Percentiles rank a stretch among this genome's conserved stretches.
These are phyloP conservation scores for Haematococcus sp. DNA, from an alignment of 139 green algal species.

Conservation along the genomic window DNA sequence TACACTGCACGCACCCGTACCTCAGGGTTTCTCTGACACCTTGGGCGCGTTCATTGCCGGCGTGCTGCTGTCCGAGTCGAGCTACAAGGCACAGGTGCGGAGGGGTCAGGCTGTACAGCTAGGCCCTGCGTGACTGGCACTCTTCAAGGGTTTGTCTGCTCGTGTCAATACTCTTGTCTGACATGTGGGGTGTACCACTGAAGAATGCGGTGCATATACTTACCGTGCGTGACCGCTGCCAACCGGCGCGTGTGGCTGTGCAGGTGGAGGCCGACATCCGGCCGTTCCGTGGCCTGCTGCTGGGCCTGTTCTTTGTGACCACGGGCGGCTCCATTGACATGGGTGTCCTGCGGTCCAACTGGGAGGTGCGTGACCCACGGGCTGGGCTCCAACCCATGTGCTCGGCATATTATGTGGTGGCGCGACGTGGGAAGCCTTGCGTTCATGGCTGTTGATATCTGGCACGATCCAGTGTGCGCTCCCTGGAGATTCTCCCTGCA, in stretches of 20 bases:
- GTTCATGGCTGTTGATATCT: no score
- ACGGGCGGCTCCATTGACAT: constrained; percentile 54
- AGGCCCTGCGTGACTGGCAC: no score
- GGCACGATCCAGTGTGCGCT: no score
- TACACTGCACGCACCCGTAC: no score
- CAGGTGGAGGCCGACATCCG: constrained; percentile 89
- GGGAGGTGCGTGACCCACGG: constrained; percentile 16
- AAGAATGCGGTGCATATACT: no score
- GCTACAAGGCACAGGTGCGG: constrained; percentile 74
- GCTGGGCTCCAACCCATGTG: background rate
- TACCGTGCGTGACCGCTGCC: background rate
- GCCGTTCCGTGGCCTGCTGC: constrained; percentile 87
- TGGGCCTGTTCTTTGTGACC: constrained; percentile 93
- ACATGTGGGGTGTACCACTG: no score
- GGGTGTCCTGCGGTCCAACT: constrained; percentile 33
- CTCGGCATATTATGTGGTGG: no score
- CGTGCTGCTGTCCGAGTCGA: constrained; percentile 86
- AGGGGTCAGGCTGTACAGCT: no score
- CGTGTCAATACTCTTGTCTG: background rate
- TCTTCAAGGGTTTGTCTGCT: no score
- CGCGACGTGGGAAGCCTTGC: no score
- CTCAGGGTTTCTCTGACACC: constrained; percentile 81
- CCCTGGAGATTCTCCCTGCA: no score
- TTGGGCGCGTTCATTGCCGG: constrained; percentile 91
- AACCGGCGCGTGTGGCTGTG: background rate